phyloP scores from a whole-genome alignment of 352 stramenopile species.

The Albugo laibachii region DNA sequence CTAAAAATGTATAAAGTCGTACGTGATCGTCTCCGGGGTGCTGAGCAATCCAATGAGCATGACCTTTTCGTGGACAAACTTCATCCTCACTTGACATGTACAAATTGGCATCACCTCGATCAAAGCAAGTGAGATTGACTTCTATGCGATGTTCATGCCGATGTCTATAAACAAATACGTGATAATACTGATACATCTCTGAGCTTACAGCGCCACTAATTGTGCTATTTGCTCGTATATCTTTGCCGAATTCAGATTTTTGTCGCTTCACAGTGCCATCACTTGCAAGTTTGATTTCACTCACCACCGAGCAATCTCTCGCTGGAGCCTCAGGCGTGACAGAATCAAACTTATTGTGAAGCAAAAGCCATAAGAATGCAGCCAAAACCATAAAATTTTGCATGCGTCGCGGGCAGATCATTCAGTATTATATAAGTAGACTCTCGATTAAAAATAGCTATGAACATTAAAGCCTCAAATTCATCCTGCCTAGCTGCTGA shows the following conservation, averaged over 20 bases:
- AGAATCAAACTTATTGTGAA: no score
- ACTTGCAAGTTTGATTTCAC: slow-evolving; percentile 50
- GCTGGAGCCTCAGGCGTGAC: no score
- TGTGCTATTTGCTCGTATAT: slow-evolving; percentile 34
- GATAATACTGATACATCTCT: slow-evolving; percentile 45
- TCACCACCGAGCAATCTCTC: no score
- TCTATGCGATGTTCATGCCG: slow-evolving; percentile 59
- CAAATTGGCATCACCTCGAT: slow-evolving; percentile 30
- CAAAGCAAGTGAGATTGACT: slow-evolving; percentile 23
- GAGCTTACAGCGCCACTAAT: slow-evolving; percentile 32
- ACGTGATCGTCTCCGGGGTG: slow-evolving; percentile 27
- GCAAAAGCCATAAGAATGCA: slow-evolving; percentile 8
- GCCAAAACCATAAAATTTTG: neutral
- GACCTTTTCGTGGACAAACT: slow-evolving; percentile 34
- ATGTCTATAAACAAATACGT: slow-evolving; percentile 52
- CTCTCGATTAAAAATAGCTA: neutral
- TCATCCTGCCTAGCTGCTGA: no score
- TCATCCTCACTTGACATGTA: slow-evolving; percentile 41
- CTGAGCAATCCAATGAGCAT: slow-evolving; percentile 53
- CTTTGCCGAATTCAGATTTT: slow-evolving; percentile 23
- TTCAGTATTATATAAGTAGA: neutral
- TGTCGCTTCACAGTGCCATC: slow-evolving; percentile 37
- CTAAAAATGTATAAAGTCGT: slow-evolving; percentile 53
- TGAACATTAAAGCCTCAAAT: no score
- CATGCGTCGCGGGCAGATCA: neutral